phyloP scores from a whole-genome alignment of 2,329 filamentous ascomycete species.

The Chaetothyriales sp. region DNA sequence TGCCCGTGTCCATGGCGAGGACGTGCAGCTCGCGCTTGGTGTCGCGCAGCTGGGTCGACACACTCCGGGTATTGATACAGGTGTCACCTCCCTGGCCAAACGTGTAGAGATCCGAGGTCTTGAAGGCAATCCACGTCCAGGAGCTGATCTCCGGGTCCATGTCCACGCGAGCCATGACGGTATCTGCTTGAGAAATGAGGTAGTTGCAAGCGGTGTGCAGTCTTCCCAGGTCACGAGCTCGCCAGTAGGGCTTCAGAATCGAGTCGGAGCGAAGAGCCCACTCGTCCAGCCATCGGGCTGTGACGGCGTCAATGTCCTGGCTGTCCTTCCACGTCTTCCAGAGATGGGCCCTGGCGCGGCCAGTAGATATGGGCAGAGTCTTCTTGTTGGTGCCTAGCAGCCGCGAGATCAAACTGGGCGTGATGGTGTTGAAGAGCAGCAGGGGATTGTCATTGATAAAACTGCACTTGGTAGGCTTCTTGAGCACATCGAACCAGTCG shows the following conservation, averaged over 20 bases:
- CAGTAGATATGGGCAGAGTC: slow-evolving; percentile 30
- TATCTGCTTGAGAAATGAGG: slow-evolving; percentile 33
- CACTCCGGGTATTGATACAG: slow-evolving; percentile 33
- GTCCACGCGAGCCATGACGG: slow-evolving; percentile 37
- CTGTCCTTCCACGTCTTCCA: slow-evolving; percentile 37
- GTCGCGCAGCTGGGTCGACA: slow-evolving; percentile 34
- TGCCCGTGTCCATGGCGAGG: slow-evolving; percentile 38
- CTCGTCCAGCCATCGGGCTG: slow-evolving; percentile 37
- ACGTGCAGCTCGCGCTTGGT: slow-evolving; percentile 36
- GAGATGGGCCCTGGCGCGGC: slow-evolving; percentile 33
- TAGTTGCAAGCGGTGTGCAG: slow-evolving; percentile 30
- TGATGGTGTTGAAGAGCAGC: slow-evolving; percentile 30
- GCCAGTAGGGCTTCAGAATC: slow-evolving; percentile 33
- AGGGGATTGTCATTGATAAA: slow-evolving; percentile 39
- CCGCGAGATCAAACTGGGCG: slow-evolving; percentile 21
- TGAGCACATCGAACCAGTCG: slow-evolving; percentile 29
- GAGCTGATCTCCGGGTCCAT: slow-evolving; percentile 37
- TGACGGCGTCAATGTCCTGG: slow-evolving; percentile 33
- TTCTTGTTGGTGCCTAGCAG: slow-evolving; percentile 23
- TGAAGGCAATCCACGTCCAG: slow-evolving; percentile 38
- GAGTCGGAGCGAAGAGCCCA: slow-evolving; percentile 33
- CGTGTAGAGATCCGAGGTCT: slow-evolving; percentile 36
- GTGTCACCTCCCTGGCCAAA: slow-evolving; percentile 40
- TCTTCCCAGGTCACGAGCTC: slow-evolving; percentile 28
- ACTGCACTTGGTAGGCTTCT: slow-evolving; percentile 28